Base-by-base conservation (phyloP, 2,329 filamentous ascomycete genomes). In the Alternaria ventricosa region DNA sequence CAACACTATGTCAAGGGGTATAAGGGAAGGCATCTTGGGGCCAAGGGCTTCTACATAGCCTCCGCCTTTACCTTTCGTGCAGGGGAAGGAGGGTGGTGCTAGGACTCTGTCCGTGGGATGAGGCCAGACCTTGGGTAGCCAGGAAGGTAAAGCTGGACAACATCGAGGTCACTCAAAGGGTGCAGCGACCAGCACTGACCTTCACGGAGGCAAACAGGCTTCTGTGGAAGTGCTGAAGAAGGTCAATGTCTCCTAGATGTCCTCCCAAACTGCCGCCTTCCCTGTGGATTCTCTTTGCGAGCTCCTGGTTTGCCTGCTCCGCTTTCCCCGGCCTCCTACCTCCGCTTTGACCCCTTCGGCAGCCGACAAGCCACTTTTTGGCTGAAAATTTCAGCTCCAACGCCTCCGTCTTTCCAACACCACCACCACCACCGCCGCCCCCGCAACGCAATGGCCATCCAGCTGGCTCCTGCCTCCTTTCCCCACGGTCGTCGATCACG, bases 131-230 rank as follows among this genome's bases (percentile, higher is more conserved):
- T 51, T 46, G 13, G 15, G 45, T n/a, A 28, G 28, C 15, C n/a
- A 45, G 12, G 55, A 18, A 57, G 51, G 55, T 43, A 55, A 55
- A 54, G 25, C 27, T 44, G 43, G 28, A 20, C 18, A 28, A 9
- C 43, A 58, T 45, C 13, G 28, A 36, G 18, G 46, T 27, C 23
- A 60, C 18, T 23, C 22, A 18, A 28, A 25, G 45, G 43, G n/a
- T 15, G 8, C 20, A 43, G 36, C 30, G 10, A 23, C 30, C 11
- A 44, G 20, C 51, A 57, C 50, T 58, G 28, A 18, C 41, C 54
- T 66, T 64, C 55, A 66, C 55, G 15, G 8, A 15, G 18, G 46
- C 30, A 56, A 58, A 59, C 30, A 56, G 47, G 30, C 44, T 56
- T 18, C 33, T 33, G 41, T 54, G 61, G 10, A 45, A 18, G 25